Percentiles rank a stretch among this genome's conserved stretches.
These are phyloP conservation scores for Sonneratia alba DNA, from an alignment of 345 rosid genomes.

Conservation along the genomic window DNA sequence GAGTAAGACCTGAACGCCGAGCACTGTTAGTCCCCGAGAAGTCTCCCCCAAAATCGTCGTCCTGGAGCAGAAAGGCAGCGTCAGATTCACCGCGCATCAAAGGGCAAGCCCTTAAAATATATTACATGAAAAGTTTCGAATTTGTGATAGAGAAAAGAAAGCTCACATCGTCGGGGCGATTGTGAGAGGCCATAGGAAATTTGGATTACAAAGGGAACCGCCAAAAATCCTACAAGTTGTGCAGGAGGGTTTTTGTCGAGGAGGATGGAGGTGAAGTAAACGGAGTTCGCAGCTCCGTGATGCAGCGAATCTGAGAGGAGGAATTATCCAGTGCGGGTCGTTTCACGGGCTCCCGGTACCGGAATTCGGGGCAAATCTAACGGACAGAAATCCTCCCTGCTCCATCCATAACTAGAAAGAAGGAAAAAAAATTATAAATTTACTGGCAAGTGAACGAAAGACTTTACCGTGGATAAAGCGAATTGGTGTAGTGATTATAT, in stretches of 20 bases:
- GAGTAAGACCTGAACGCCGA: constrained; percentile 42
- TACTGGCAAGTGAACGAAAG: too few species aligned
- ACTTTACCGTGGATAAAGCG: too few species aligned
- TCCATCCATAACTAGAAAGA: too few species aligned
- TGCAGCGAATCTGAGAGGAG: neutral
- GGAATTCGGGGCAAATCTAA: too few species aligned
- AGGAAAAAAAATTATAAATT: too few species aligned
- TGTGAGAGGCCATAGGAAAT: constrained; percentile 36
- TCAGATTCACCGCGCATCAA: neutral
- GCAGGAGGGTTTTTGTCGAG: neutral
- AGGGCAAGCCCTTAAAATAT: neutral
- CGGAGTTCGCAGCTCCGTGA: neutral
- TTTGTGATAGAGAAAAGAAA: neutral
- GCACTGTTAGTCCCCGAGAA: constrained; percentile 35
- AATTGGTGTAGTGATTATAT: too few species aligned
- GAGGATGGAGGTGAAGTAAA: neutral
- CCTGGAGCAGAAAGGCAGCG: constrained; percentile 23
- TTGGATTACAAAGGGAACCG: neutral
- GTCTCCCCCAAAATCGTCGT: constrained; percentile 92
- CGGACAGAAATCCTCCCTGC: too few species aligned
- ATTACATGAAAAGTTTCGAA: neutral
- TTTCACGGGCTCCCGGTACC: too few species aligned
- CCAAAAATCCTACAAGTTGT: neutral
- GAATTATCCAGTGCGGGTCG: too few species aligned
- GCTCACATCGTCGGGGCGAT: constrained; percentile 52